Conservation (phyloP, 495 filamentous ascomycete species). For the Penicillium robsamsonii region DNA sequence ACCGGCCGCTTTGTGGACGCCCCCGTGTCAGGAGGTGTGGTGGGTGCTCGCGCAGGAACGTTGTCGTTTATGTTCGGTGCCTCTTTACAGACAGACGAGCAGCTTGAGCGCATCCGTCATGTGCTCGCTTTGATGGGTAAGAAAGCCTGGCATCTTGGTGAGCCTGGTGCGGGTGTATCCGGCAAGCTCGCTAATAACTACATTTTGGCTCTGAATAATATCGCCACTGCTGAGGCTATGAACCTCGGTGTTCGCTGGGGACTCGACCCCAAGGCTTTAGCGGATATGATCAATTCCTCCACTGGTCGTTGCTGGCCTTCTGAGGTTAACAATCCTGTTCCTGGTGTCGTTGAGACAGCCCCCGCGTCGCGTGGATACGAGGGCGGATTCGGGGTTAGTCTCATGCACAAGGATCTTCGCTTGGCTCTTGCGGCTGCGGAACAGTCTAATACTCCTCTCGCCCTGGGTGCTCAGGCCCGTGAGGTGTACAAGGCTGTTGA, state of each 20-base stretch:
- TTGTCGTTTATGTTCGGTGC: constrained; percentile 87
- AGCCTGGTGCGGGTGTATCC: constrained; percentile 74
- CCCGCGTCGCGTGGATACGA: constrained; percentile 72
- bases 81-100: constrained; percentile 40
- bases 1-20: constrained; percentile 70
- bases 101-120: constrained; percentile 59
- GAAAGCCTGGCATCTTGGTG: constrained; percentile 75
- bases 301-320: constrained; percentile 90
- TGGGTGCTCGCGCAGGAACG: constrained; percentile 73
- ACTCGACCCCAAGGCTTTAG: constrained; percentile 74
- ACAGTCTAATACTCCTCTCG: constrained; percentile 63
- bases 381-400: constrained; percentile 76
- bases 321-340: constrained; percentile 89
- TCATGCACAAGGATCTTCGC: constrained; percentile 83
- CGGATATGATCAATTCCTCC: constrained; percentile 77
- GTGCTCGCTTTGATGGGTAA: constrained; percentile 78
- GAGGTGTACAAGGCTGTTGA: constrained; percentile 68
- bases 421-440: constrained; percentile 72
- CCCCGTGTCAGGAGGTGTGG: constrained; percentile 81
- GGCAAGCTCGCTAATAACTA: constrained; percentile 95
- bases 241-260: constrained; percentile 83
- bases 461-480: constrained; percentile 60
- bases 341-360: constrained; percentile 71
- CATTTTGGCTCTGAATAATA: constrained; percentile 86
- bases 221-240: constrained; percentile 91